phyloP scores from a whole-genome alignment of 148 eudicot genomes.

The Chenopodium quinoa region DNA sequence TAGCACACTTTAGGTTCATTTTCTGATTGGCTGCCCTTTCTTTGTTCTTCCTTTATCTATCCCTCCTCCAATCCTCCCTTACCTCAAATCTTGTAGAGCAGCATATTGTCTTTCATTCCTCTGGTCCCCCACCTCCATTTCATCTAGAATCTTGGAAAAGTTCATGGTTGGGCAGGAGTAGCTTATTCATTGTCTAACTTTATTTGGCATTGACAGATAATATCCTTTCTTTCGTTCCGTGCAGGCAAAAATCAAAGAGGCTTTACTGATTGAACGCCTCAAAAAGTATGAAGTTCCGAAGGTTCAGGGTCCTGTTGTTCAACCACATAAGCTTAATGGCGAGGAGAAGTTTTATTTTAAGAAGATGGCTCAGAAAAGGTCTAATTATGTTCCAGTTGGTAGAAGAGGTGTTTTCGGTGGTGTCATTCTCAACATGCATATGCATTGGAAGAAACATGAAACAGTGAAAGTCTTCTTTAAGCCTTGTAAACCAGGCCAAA shows the following conservation, averaged over 20 bases:
- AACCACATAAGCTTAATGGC: slow-evolving; percentile 68
- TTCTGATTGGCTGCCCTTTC: neutral
- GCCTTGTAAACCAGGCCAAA: slow-evolving; percentile 91
- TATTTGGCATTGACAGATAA: neutral
- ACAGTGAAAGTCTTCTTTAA: slow-evolving; percentile 89
- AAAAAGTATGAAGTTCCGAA: slow-evolving; percentile 74
- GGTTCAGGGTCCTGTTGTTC: slow-evolving; percentile 75
- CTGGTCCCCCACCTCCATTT: too few relatives aligned
- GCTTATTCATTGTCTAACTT: neutral
- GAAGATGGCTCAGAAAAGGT: slow-evolving; percentile 89
- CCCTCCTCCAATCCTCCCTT: neutral
- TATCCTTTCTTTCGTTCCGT: slow-evolving; percentile 19
- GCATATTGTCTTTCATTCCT: neutral
- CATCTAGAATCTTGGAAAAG: too few relatives aligned
- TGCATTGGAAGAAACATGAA: slow-evolving; percentile 99
- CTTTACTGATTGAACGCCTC: slow-evolving; percentile 69
- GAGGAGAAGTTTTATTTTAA: slow-evolving; percentile 87
- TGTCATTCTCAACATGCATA: slow-evolving; percentile 93
- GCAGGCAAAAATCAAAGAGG: slow-evolving; percentile 85
- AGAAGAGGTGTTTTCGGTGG: slow-evolving; percentile 95
- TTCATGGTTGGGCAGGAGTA: neutral
- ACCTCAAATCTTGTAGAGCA: neutral
- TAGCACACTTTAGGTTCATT: neutral
- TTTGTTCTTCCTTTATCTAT: neutral
- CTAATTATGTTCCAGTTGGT: slow-evolving; percentile 91